phyloP scores from a whole-genome alignment of 257 asterid species.

The Forsythia viridissima region DNA sequence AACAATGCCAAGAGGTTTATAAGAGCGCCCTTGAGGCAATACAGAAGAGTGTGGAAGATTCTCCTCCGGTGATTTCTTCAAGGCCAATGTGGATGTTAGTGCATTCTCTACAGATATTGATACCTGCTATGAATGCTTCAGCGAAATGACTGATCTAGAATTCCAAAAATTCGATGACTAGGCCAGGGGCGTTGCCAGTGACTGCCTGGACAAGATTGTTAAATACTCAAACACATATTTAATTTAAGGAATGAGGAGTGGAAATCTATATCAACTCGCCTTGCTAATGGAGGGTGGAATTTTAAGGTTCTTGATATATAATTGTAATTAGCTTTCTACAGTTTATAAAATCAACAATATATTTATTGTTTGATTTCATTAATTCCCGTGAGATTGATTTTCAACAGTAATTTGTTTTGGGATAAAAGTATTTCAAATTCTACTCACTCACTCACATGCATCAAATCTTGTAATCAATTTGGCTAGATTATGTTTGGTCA shows the following conservation, averaged over 20 bases:
- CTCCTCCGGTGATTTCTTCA: constrained; percentile 26
- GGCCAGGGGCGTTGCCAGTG: constrained; percentile 31
- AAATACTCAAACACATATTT: background rate
- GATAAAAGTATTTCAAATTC: background rate
- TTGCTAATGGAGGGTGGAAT: no score
- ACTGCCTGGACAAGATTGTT: constrained; percentile 31
- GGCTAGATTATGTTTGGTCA: background rate
- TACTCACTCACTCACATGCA: background rate
- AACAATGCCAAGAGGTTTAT: constrained; percentile 30
- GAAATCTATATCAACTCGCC: no score
- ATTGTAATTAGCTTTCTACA: no score
- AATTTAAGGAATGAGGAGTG: no score
- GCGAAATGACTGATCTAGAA: constrained; percentile 1
- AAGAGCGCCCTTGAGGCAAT: constrained; percentile 33
- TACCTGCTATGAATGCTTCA: constrained; percentile 39
- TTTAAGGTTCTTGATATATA: no score
- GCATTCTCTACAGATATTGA: constrained; percentile 36
- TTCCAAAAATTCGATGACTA: constrained; percentile 32
- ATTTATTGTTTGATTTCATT: no score
- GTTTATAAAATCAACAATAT: no score
- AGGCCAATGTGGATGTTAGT: constrained; percentile 38
- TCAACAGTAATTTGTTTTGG: background rate
- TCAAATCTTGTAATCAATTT: background rate
- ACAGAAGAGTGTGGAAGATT: constrained; percentile 38
- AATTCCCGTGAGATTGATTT: no score